Conservation (phyloP, 2,329 filamentous ascomycete genomes). For the Penicillium sp. region DNA sequence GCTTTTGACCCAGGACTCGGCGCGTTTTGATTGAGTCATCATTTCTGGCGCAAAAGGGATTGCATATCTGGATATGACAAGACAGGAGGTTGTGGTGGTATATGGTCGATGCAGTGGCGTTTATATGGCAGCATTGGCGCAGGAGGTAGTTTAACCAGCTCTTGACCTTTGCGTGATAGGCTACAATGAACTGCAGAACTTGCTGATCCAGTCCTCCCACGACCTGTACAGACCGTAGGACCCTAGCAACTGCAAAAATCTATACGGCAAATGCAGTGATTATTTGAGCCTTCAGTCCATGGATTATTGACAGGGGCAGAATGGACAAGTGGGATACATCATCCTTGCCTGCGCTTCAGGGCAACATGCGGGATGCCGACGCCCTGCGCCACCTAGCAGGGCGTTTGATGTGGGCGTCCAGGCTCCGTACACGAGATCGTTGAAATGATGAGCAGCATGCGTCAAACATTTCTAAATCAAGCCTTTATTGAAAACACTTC, state of each 20-base stretch:
- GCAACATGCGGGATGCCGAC: neutral
- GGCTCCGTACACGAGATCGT: no score
- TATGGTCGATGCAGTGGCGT: slow-evolving; percentile 14
- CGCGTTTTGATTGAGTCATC: slow-evolving; percentile 8
- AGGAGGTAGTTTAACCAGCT: slow-evolving; percentile 11
- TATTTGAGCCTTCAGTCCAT: neutral
- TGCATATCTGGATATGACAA: slow-evolving; percentile 18
- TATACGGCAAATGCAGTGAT: no score
- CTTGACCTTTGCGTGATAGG: slow-evolving; percentile 1
- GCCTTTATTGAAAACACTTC: neutral
- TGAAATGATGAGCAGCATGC: neutral
- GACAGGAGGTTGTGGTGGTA: slow-evolving; percentile 7
- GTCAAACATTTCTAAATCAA: neutral
- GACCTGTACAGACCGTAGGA: neutral
- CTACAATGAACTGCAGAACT: slow-evolving; percentile 10
- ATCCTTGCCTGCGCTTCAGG: neutral
- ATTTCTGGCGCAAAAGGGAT: slow-evolving; percentile 10
- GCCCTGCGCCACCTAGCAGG: neutral
- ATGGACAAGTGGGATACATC: neutral
- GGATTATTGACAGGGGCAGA: neutral
- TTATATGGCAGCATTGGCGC: slow-evolving; percentile 19
- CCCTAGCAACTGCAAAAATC: neutral
- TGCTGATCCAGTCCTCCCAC: neutral
- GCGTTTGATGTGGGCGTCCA: neutral
- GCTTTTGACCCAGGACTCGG: slow-evolving; percentile 7